A percentile compares a stretch with the other conserved stretches of the same genome.
These are phyloP conservation scores for Immersiporthe knoxdaviesiana DNA, from an alignment of 2,329 filamentous ascomycete species.

Conservation along the genomic window DNA sequence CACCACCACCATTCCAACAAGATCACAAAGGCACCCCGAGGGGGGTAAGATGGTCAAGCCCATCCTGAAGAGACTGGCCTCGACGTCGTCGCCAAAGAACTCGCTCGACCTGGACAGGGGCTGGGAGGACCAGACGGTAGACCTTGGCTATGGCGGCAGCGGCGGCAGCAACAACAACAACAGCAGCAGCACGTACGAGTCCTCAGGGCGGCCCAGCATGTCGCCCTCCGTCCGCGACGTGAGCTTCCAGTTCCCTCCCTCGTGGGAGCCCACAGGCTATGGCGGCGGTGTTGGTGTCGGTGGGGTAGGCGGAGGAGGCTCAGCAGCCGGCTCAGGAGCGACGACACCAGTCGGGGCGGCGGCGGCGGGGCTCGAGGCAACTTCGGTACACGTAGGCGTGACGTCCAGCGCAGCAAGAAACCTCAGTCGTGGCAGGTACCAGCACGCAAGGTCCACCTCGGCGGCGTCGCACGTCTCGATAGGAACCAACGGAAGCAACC, in stretches of 20 bases:
- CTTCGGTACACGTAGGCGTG: slow-evolving; percentile 2
- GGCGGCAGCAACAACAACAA: neutral
- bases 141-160: slow-evolving; percentile 39
- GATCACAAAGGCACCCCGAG: slow-evolving; percentile 49
- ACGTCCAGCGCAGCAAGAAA: slow-evolving; percentile 1
- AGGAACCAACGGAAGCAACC: slow-evolving; percentile 55
- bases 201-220: slow-evolving; percentile 29
- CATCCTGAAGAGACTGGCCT: slow-evolving; percentile 60
- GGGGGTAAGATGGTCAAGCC: slow-evolving; percentile 60
- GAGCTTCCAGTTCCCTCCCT: slow-evolving; percentile 44
- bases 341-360: slow-evolving; percentile 28
- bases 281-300: neutral
- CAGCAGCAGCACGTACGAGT: slow-evolving; percentile 32
- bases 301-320: neutral
- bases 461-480: slow-evolving; percentile 61
- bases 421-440: slow-evolving; percentile 44
- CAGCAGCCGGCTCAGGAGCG: slow-evolving; percentile 30
- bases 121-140: slow-evolving; percentile 58
- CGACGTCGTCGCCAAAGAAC: slow-evolving; percentile 60
- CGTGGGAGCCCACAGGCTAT: slow-evolving; percentile 28
- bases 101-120: slow-evolving; percentile 65
- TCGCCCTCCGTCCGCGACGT: slow-evolving; percentile 45
- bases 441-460: slow-evolving; percentile 62
- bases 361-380: slow-evolving; percentile 33
- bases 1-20: slow-evolving; percentile 38